These are phyloP conservation scores for Castanea mollissima DNA, from an alignment of 306 rosid species.

Conservation along the genomic window DNA sequence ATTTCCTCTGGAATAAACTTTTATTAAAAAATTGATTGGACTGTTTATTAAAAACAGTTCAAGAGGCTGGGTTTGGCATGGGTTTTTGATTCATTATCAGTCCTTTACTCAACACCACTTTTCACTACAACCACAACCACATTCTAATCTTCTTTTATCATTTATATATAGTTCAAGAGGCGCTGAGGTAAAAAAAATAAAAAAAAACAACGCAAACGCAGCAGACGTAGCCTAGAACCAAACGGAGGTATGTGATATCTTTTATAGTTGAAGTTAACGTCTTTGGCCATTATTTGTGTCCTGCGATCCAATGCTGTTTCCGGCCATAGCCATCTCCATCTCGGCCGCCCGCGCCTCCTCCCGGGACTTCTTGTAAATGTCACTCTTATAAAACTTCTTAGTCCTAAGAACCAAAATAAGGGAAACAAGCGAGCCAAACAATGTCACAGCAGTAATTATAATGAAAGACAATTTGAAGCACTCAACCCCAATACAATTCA, in stretches of 20 bases:
- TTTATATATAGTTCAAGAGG: too few species aligned
- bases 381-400: constrained; percentile 37
- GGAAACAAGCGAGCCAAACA: constrained; percentile 37
- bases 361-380: constrained; percentile 44
- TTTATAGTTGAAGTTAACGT: not conserved
- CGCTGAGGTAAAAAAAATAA: too few species aligned
- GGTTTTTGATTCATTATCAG: too few species aligned
- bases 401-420: constrained; percentile 31
- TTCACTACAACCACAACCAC: too few species aligned
- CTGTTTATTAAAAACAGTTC: too few species aligned
- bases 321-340: constrained; percentile 13
- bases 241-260: not conserved
- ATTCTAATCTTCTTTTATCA: too few species aligned
- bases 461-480: constrained; percentile 42
- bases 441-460: constrained; percentile 33
- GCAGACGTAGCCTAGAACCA: too few species aligned
- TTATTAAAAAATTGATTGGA: too few species aligned
- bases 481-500: constrained; percentile 34
- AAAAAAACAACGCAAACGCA: too few species aligned
- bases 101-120: too few species aligned
- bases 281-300: constrained; percentile 1
- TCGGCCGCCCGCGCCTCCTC: constrained; percentile 11
- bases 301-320: constrained; percentile 13
- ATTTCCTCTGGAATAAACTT: too few species aligned
- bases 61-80: too few species aligned